A percentile compares a stretch with the other conserved stretches of the same genome.
Evolutionary conservation across 2,329 filamentous ascomycete genomes (phyloP).

Genomic region (Tolypocladium ophioglossoides): DNA sequence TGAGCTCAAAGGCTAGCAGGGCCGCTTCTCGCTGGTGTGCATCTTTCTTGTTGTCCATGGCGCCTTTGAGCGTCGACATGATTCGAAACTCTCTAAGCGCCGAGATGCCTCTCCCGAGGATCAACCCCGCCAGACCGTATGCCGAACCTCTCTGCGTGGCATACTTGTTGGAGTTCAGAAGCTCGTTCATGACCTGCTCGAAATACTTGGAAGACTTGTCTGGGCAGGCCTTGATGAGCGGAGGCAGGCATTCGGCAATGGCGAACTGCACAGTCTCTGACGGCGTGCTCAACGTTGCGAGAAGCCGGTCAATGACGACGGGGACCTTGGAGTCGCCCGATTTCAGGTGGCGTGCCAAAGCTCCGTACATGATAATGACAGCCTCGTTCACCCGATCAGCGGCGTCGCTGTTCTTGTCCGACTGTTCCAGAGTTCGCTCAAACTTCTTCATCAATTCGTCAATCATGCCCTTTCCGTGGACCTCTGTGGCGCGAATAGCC

Average conservation of each 20-base stretch:
- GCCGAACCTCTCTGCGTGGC: conserved; percentile 87
- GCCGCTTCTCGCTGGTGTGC: conserved; percentile 79
- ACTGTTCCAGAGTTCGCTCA: conserved; percentile 75
- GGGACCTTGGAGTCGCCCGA: conserved; percentile 80
- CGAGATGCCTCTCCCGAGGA: conserved; percentile 76
- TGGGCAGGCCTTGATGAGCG: conserved; percentile 71
- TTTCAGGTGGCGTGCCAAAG: conserved; percentile 77
- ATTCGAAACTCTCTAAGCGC: conserved; percentile 78
- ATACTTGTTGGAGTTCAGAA: conserved; percentile 85
- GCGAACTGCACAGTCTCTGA: conserved; percentile 97
- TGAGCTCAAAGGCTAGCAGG: conserved; percentile 79
- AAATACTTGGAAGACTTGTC: conserved; percentile 74
- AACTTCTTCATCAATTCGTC: conserved; percentile 89
- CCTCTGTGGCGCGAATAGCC: conserved; percentile 68
- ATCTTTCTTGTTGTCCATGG: conserved; percentile 93
- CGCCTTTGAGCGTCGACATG: conserved; percentile 67
- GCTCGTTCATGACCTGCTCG: conserved; percentile 65
- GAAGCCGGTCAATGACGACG: conserved; percentile 73
- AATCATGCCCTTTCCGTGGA: conserved; percentile 71
- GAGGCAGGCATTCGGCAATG: conserved; percentile 86
- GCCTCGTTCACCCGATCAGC: conserved; percentile 92
- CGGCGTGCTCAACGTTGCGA: conserved; percentile 82
- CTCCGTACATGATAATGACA: conserved; percentile 94
- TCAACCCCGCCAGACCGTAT: conserved; percentile 85
- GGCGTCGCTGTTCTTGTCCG: conserved; percentile 69